Conservation (phyloP, 1,139 yeast genomes). For the Geotrichum klebahnii region DNA sequence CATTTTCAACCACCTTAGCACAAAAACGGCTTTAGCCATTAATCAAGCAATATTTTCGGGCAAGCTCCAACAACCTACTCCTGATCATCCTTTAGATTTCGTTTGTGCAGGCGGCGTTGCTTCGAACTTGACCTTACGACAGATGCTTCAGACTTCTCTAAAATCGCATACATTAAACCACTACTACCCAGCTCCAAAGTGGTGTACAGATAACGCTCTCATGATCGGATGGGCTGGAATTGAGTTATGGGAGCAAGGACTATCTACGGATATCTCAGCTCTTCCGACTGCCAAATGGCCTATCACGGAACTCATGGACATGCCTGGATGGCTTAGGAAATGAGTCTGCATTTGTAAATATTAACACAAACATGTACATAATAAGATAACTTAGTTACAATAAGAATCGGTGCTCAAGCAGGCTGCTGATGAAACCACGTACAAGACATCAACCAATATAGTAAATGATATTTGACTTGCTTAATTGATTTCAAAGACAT, state of each 20-base stretch:
- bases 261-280: slow-evolving; percentile 51
- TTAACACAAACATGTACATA: background rate
- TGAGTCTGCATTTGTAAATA: background rate
- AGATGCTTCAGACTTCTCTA: slow-evolving; percentile 45
- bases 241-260: slow-evolving; percentile 61
- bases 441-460: no score
- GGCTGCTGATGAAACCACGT: no score
- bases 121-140: slow-evolving; percentile 60
- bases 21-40: slow-evolving; percentile 56
- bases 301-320: slow-evolving; percentile 28
- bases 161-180: slow-evolving; percentile 34
- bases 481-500: no score
- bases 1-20: slow-evolving; percentile 66
- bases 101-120: slow-evolving; percentile 95
- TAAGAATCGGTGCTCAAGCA: no score
- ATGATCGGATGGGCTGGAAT: slow-evolving; percentile 99
- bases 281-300: slow-evolving; percentile 77
- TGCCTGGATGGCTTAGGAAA: slow-evolving; percentile 21
- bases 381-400: background rate
- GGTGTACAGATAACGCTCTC: slow-evolving; percentile 92
- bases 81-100: slow-evolving; percentile 50
- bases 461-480: no score
- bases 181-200: slow-evolving; percentile 62
- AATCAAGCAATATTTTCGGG: slow-evolving; percentile 13
- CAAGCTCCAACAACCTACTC: background rate